A percentile compares a stretch with the other conserved stretches of the same genome.
These are phyloP conservation scores for Umbelopsis sp. DNA, from an alignment of 192 early-diverging fungal species.

Conservation along the genomic window DNA sequence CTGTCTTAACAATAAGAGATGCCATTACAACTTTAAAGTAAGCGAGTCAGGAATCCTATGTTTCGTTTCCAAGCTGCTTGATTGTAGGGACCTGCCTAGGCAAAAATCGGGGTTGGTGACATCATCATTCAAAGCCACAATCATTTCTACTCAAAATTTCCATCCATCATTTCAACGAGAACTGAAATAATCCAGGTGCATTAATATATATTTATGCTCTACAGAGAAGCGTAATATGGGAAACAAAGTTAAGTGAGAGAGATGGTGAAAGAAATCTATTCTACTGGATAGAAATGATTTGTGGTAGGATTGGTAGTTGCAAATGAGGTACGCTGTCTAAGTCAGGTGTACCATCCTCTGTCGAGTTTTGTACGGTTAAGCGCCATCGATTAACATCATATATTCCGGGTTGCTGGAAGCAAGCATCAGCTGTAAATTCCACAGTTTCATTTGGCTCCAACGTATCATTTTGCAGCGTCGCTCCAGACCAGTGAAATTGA, in stretches of 20 bases:
- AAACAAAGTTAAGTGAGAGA: background rate
- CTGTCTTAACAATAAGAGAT: slow-evolving; percentile 10
- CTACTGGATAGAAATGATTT: slow-evolving; percentile 24
- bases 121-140: slow-evolving; percentile 1
- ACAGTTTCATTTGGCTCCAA: slow-evolving; percentile 57
- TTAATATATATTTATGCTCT: background rate
- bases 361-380: slow-evolving; percentile 45
- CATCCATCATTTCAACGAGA: background rate
- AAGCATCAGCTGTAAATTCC: slow-evolving; percentile 48
- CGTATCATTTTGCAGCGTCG: slow-evolving; percentile 53
- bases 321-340: background rate
- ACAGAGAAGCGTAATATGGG: background rate
- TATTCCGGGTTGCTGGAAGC: slow-evolving; percentile 62
- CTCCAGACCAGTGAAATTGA: slow-evolving; percentile 67
- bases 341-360: slow-evolving; percentile 6
- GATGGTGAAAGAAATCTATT: background rate
- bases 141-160: background rate
- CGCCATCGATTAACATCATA: slow-evolving; percentile 82
- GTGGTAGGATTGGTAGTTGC: slow-evolving; percentile 9
- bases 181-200: background rate
- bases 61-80: background rate
- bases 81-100: background rate
- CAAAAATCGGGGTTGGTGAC: background rate
- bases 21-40: slow-evolving; percentile 2
- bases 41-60: background rate